phyloP scores from a whole-genome alignment of 1,284 basidiomycete genomes.

The Singerocomus inundabilis region DNA sequence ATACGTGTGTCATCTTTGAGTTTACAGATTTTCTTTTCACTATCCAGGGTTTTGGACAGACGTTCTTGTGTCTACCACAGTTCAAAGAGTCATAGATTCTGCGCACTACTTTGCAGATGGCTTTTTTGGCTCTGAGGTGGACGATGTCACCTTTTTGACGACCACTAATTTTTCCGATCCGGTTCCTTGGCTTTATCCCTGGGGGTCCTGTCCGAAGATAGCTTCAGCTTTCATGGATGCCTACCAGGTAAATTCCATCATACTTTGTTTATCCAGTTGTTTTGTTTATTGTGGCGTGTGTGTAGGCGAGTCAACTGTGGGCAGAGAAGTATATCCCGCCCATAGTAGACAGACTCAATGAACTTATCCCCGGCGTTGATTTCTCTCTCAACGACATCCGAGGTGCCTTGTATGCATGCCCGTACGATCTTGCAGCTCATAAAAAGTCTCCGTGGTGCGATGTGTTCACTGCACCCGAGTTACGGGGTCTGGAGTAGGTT shows the following conservation, averaged over 20 bases:
- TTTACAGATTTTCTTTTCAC: constrained; percentile 18
- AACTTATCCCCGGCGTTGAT: constrained; percentile 34
- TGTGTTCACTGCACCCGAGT: constrained; percentile 39
- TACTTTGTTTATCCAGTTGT: not conserved
- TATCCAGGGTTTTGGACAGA: constrained; percentile 30
- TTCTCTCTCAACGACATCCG: constrained; percentile 36
- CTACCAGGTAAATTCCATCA: not conserved
- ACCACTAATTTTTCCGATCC: constrained; percentile 27
- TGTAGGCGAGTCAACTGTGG: constrained; percentile 37
- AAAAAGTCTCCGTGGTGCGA: constrained; percentile 42
- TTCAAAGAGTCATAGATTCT: too few relatives aligned
- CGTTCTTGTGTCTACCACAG: constrained; percentile 38
- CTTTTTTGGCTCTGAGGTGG: too few relatives aligned
- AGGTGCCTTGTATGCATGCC: too few relatives aligned
- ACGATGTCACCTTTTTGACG: constrained; percentile 19
- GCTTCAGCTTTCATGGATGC: not conserved
- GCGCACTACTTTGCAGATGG: too few relatives aligned
- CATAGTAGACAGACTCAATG: constrained; percentile 40
- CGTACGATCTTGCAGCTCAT: constrained; percentile 43
- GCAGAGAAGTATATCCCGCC: constrained; percentile 40
- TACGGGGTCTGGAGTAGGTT: constrained; percentile 41
- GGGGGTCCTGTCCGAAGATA: constrained; percentile 10
- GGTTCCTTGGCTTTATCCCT: constrained; percentile 34
- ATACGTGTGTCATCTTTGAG: constrained; percentile 5
- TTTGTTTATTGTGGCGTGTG: not conserved